A percentile compares a stretch with the other conserved stretches of the same genome.
These are phyloP conservation scores for Daldinia sp. DNA, from an alignment of 2,329 filamentous ascomycete genomes.

Conservation along the genomic window DNA sequence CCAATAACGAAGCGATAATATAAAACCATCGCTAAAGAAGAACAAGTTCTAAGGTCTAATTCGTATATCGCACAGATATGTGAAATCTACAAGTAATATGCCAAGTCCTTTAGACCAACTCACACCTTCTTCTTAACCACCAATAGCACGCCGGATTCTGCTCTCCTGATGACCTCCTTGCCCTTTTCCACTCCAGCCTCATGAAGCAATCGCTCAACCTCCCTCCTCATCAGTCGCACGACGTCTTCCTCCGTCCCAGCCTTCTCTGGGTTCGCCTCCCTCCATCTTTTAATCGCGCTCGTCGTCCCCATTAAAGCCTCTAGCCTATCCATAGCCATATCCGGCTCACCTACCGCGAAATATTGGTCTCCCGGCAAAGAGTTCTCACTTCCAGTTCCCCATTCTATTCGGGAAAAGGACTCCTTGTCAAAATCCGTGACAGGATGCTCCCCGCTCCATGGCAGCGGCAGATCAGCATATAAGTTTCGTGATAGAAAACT, in stretches of 20 bases:
- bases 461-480: neutral
- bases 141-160: slow-evolving; percentile 10
- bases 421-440: neutral
- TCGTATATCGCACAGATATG: neutral
- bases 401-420: neutral
- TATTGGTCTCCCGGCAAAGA: neutral
- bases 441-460: neutral
- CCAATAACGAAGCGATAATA: neutral
- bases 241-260: slow-evolving; percentile 21
- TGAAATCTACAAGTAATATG: neutral
- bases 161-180: slow-evolving; percentile 16
- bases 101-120: neutral
- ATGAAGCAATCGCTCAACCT: slow-evolving; percentile 13
- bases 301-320: slow-evolving; percentile 19
- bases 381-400: neutral
- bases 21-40: neutral
- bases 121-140: slow-evolving; percentile 19
- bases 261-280: slow-evolving; percentile 18
- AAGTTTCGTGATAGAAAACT: neutral
- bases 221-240: slow-evolving; percentile 6
- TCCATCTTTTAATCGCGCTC: slow-evolving; percentile 24
- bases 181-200: slow-evolving; percentile 24
- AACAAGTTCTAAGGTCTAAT: neutral
- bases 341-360: neutral
- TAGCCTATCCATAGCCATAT: neutral